Base-by-base conservation (phyloP, 768 basidiomycete species). In the Strobilomyces echinocephalus region DNA sequence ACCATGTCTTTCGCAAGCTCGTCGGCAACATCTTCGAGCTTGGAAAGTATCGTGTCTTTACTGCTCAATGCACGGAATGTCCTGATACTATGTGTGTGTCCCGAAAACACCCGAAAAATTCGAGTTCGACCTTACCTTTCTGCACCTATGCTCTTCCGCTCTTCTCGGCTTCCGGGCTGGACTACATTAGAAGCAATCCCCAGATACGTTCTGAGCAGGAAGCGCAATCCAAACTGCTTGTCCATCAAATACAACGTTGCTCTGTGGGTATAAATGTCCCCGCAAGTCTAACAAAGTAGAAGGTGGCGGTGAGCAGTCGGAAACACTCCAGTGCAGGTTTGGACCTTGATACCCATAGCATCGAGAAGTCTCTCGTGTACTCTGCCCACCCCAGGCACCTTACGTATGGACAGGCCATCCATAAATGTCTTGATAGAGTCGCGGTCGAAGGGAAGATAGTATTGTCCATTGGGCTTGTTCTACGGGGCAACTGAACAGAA, bases 381-480 rank as follows among this genome's bases (percentile, higher is more conserved):
- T 31, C 93, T 76, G 1, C 95, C 95, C 54, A 97, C 83, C 0
- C 94, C 94, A 3, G 88, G 91, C 15, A 97, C 79, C 65, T 88
- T 91, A 41, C 91, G 84, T 41, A 97, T 91, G 0, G 92, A 79
- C 15, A 97, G 78, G 45, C 85, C 81, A 20, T 72, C 74, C 86
- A 92, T 92, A 67, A 97, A 97, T 1, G 72, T 70, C 45, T 78
- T 78, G 60, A 97, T 86, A 8, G 77, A 72, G 28, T 80, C 63
- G 2, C 77, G 68, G 26, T 87, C 79, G 60, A 87, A 91, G 3
- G 81, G 71, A 21, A 97, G 79, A 59, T 80, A 79, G 58, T 82
- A 97, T 69, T 97, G 94, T 12, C 93, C 94, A 63, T 95, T 91
- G 3, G 94, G 95, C 71, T 97, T 97, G 69, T 97, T 95, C 85